Evolutionary conservation across 2,329 filamentous ascomycete genomes (phyloP), one percentile per base, ranked within the genome.

Genomic region (Zymoseptoria tritici): DNA sequence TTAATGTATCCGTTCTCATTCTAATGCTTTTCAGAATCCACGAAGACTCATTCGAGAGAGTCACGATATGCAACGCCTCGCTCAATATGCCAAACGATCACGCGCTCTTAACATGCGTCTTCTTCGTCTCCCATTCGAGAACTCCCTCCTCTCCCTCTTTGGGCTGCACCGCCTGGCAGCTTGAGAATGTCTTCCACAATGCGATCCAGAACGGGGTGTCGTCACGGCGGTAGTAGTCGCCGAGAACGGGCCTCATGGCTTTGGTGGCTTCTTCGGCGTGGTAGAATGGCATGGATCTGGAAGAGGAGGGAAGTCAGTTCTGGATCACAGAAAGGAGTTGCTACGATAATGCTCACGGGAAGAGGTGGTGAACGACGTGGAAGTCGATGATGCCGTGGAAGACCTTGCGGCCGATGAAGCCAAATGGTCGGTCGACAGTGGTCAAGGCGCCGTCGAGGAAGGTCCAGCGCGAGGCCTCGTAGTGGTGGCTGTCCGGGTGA

Each of bases 161-260:
- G 57, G 91, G 90, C 84, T 96, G 91, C 64, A 97, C 91, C 88
- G 90, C 96, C 76, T 96, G 90, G 83, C 93, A 97, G 83, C 82
- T 84, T 60, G 91, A 85, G 52, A 89, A 85, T 67, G 84, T 88
- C 66, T 78, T 87, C 84, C 85, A 97, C 73, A 97, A 77, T 67
- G 89, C 85, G 74, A 83, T 83, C 72, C 97, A 75, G 82, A 97
- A 97, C 1, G 63, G 62, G 7, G 62, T 66, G 13, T 65, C 62
- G 24, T 66, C 63, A 19, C 55, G 42, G 42, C 60, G 61, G 73
- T 85, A 85, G 57, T 80, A 74, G 29, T 79, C 75, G 7, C 83
- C 83, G 19, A 85, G 77, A n/a, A 85, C 72, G 9, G 78, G 78
- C 67, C 77, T 77, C 69, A 85, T 82, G 46, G 82, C 80, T 42